Conservation (phyloP, 148 eudicot genomes). For the Vaccinium macrocarpon region DNA sequence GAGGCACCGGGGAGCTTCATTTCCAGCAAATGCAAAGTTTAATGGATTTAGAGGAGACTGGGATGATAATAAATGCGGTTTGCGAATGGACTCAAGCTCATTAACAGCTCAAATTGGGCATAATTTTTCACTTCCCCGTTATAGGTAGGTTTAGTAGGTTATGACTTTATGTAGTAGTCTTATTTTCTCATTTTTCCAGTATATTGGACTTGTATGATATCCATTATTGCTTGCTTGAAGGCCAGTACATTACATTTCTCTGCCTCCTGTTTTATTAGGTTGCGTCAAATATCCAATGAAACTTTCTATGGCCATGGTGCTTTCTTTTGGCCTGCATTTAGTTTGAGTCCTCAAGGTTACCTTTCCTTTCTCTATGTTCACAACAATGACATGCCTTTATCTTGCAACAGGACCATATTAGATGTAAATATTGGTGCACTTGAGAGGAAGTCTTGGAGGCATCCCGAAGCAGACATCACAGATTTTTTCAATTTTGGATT, state of each 20-base stretch:
- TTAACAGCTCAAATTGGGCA: conserved; percentile 19
- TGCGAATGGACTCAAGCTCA: conserved; percentile 12
- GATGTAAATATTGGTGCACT: conserved; percentile 31
- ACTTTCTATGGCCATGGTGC: background rate
- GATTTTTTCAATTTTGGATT: conserved; percentile 44
- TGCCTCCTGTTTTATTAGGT: background rate
- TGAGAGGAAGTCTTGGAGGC: conserved; percentile 33
- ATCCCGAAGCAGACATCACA: conserved; percentile 29
- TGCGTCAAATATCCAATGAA: background rate
- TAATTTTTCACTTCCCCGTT: conserved; percentile 34
- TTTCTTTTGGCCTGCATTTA: background rate
- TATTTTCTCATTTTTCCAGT: background rate
- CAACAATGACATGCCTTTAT: background rate
- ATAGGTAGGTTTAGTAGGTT: conserved; percentile 19
- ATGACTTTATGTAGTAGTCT: background rate
- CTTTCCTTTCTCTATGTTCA: background rate
- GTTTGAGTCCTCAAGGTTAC: background rate
- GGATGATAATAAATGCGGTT: conserved; percentile 17
- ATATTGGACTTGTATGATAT: background rate
- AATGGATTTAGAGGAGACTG: conserved; percentile 22
- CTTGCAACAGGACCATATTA: conserved; percentile 34
- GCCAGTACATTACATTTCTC: background rate
- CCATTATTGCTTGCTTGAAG: no score
- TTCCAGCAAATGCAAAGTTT: conserved; percentile 13
- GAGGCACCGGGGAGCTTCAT: conserved; percentile 16